Base-by-base conservation (phyloP, 2,329 filamentous ascomycete species). In the Juglanconis sp. region DNA sequence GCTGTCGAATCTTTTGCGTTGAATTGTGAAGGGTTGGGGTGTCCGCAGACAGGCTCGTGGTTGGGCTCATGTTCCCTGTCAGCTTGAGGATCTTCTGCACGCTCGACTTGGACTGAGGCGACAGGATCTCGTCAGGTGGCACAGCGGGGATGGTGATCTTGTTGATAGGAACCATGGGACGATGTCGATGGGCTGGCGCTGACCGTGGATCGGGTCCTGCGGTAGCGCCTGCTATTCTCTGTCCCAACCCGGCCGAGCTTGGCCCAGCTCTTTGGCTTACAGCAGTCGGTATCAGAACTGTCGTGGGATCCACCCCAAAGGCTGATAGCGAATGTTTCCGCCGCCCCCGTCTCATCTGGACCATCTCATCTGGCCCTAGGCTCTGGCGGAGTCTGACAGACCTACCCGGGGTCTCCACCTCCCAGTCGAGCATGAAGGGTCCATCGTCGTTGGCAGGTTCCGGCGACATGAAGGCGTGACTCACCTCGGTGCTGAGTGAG, bases 1-100 rank as follows among this genome's bases (percentile, higher is more conserved):
- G 70, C 64, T 78, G 75, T 38, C 72, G 70, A 47, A 79, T 69
- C 67, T 80, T 80, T 48, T 69, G 68, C 0, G 71, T 71, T 0
- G 76, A 74, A 47, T 65, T 67, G 52, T 73, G 70, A 10, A 69
- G 59, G 0, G 68, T 68, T 3, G 70, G 68, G 6, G 63, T 56
- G 55, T 34, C 49, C 47, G 57, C 35, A 31, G 64, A 42, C 9
- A 52, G 5, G 46, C 52, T 35, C 51, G 60, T 13, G 11, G 44
- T 32, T 15, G 48, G 62, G 53, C 48, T 63, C 15, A 24, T 61
- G 13, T 57, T 44, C 30, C 66, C 63, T 3, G 62, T 64, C 10
- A 68, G 50, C 3, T 59, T 49, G 10, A 67, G 53, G 9, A 68
- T 61, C 58, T 67, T 68, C 17, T 63, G 57, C 17, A 64, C 53